Base-by-base conservation (phyloP, 441 rosid genomes). In the Adansonia grandidieri region DNA sequence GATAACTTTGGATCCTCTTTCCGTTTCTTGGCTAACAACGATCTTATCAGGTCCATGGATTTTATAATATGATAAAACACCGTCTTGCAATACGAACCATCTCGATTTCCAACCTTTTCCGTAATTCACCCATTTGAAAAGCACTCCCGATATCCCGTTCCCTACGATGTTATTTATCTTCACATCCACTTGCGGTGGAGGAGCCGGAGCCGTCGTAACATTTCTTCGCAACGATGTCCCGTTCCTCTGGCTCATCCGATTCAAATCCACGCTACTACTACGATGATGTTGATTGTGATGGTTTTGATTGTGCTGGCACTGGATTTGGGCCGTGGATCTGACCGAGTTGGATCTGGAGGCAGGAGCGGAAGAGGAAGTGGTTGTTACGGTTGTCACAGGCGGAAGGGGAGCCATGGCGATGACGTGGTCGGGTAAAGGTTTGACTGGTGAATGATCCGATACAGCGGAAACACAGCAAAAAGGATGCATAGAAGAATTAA, bases 41-140 rank as follows among this genome's bases (percentile, higher is more conserved):
- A 96, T 96, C 86, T 88, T 96, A 82, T 91, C 89, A 2, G 97
- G 96, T 14, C 99, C 98, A 20, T 91, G 98, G 76, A 94, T 89
- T 79, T 92, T 94, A 68, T 89, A 94, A 83, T 92, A 96, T 50
- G 99, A 91, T 83, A 96, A 75, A 44, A 96, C 97, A 9, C 99
- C 98, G 78, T 93, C 97, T 8, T 91, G 93, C 63, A 95, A 82
- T 44, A 89, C 91, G 78, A 95, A 92, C 99, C 99, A 95, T 69
- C 99, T 81, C 19, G 96, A 88, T 78, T 95, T 84, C 99, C 99
- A 95, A 0, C 98, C 94, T 80, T 86, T 80, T 10, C 98, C 99
- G 78, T 93, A 95, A 81, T 95, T 95, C 80, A 93, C 92, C 99
- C 99, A 95, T 88, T 95, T 95, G 68, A 88, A 85, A 20, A 95